phyloP scores from a whole-genome alignment of 176 grass and related monocot species.

The Urochloa ruziziensis region DNA sequence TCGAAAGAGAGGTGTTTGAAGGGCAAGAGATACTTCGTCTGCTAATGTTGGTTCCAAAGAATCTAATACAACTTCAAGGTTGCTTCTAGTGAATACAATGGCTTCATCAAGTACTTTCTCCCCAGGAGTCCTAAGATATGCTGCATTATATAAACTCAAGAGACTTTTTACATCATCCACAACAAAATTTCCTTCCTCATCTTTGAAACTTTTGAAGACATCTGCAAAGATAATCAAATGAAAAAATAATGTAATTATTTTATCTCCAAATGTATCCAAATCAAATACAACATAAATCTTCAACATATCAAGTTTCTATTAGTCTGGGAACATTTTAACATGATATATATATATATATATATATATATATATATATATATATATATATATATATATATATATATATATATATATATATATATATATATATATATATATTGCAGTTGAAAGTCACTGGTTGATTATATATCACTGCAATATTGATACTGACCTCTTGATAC shows the following conservation, averaged over 20 bases:
- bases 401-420: no score
- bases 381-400: no score
- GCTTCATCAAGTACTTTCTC: conserved; percentile 37
- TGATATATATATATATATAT: no score
- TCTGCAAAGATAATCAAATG: conserved; percentile 13
- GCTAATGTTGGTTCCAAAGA: neutral
- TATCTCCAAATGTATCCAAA: neutral
- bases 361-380: no score
- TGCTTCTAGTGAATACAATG: conserved; percentile 17
- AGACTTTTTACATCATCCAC: conserved; percentile 14
- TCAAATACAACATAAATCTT: neutral
- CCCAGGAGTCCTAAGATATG: conserved; percentile 30
- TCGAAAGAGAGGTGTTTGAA: conserved; percentile 6
- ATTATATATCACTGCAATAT: neutral
- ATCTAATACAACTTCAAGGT: conserved; percentile 1
- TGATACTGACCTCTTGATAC: neutral
- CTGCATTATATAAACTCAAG: conserved; percentile 41
- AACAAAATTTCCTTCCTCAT: conserved; percentile 25
- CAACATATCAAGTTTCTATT: neutral
- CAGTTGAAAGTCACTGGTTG: neutral
- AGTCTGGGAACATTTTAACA: neutral
- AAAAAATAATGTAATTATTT: neutral
- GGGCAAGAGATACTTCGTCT: neutral
- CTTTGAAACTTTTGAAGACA: conserved; percentile 29
- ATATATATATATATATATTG: no score